Evolutionary conservation across 257 asterid species (phyloP).

Genomic region (Gentiana macrophylla): DNA sequence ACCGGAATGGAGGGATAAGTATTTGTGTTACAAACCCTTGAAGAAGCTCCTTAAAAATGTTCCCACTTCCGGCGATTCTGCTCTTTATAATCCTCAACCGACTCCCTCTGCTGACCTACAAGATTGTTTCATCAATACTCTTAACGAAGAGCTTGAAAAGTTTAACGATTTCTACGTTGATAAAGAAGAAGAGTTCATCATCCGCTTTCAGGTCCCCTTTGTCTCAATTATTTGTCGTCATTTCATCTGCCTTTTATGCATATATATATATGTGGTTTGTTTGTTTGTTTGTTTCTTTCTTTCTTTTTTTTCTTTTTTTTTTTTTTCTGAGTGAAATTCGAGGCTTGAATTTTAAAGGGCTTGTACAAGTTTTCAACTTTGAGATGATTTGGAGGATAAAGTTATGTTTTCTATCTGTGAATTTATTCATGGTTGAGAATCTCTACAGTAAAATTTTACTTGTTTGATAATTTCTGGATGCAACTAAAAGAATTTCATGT

Average conservation of each 20-base stretch:
- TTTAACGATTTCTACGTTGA: slow-evolving; percentile 95
- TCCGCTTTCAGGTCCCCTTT: slow-evolving; percentile 65
- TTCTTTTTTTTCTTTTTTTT: neutral
- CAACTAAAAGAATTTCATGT: no score
- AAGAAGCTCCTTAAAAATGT: slow-evolving; percentile 71
- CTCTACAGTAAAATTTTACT: no score
- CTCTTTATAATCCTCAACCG: slow-evolving; percentile 3
- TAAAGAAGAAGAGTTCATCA: slow-evolving; percentile 81
- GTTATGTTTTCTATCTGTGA: no score
- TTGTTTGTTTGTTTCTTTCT: no score
- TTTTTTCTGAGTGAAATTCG: neutral
- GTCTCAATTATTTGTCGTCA: neutral
- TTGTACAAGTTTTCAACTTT: neutral
- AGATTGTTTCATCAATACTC: slow-evolving; percentile 64
- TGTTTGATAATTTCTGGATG: no score
- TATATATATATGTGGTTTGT: neutral
- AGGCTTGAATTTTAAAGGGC: neutral
- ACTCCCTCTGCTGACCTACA: slow-evolving; percentile 24
- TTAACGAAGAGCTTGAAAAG: slow-evolving; percentile 65
- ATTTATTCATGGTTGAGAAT: no score
- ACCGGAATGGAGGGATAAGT: slow-evolving; percentile 92
- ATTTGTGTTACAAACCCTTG: slow-evolving; percentile 66
- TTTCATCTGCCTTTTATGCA: neutral
- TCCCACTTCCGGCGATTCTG: slow-evolving; percentile 25
- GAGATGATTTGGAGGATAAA: neutral